Percentiles rank a stretch among this genome's conserved stretches.
These are phyloP conservation scores for Aspergillus novofumigatus DNA, from an alignment of 2,329 filamentous ascomycete genomes.

Conservation along the genomic window DNA sequence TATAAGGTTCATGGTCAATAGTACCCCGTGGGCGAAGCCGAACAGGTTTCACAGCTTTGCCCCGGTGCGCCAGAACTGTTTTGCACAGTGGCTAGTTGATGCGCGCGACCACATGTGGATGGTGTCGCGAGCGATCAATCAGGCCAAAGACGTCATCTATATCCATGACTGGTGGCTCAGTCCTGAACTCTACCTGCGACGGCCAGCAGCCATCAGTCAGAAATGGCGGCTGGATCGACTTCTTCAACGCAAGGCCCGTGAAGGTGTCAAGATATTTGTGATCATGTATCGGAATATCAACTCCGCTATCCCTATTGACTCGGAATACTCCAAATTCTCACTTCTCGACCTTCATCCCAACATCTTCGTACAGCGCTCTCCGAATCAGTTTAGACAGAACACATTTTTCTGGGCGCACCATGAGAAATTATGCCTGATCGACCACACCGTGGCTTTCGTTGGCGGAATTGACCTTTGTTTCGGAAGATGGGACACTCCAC, in stretches of 20 bases:
- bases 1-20: constrained; percentile 76
- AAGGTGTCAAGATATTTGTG: constrained; percentile 96
- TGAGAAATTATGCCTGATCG: constrained; percentile 95
- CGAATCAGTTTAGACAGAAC: constrained; percentile 97
- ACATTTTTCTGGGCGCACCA: constrained; percentile 99
- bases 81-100: constrained; percentile 95
- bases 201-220: constrained; percentile 91
- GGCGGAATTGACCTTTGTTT: constrained; percentile 96
- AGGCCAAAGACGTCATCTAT: constrained; percentile 96
- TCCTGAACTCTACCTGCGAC: constrained; percentile 89
- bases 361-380: constrained; percentile 91
- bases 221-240: constrained; percentile 95
- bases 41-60: constrained; percentile 94
- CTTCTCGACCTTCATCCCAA: constrained; percentile 93
- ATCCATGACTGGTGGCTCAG: constrained; percentile 99
- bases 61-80: constrained; percentile 78
- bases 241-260: constrained; percentile 85
- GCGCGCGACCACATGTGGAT: constrained; percentile 99
- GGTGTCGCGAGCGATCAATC: constrained; percentile 90
- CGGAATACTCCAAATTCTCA: constrained; percentile 95
- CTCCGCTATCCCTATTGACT: constrained; percentile 94
- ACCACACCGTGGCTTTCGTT: constrained; percentile 92
- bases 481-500: constrained; percentile 93
- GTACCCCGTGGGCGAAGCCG: constrained; percentile 74
- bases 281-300: constrained; percentile 98